Percentiles rank a stretch among this genome's conserved stretches.
These are phyloP conservation scores for Neofusicoccum cordaticola DNA, from an alignment of 2,329 filamentous ascomycete species.

Conservation along the genomic window DNA sequence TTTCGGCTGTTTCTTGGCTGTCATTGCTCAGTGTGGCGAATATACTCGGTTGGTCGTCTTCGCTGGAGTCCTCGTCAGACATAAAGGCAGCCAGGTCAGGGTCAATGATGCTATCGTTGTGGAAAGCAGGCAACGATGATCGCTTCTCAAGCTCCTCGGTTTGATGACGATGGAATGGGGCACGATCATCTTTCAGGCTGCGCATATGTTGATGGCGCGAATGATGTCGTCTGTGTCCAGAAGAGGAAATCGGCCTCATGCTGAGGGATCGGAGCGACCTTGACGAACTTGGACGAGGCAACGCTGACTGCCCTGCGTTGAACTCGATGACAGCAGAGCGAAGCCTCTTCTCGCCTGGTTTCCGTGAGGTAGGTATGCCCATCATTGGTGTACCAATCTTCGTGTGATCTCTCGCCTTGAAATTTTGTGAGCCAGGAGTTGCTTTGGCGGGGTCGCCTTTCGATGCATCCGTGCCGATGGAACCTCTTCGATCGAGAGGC, in stretches of 20 bases:
- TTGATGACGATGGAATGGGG: slow-evolving; percentile 78
- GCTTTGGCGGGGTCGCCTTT: slow-evolving; percentile 5
- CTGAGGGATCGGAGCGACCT: slow-evolving; percentile 75
- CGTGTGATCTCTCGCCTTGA: slow-evolving; percentile 34
- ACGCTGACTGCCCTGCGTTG: slow-evolving; percentile 65
- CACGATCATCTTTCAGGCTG: slow-evolving; percentile 79
- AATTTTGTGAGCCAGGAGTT: background rate
- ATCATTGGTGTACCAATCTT: slow-evolving; percentile 58
- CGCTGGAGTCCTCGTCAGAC: slow-evolving; percentile 90
- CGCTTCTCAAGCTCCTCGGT: slow-evolving; percentile 65
- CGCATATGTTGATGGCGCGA: slow-evolving; percentile 83
- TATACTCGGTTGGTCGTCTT: slow-evolving; percentile 86
- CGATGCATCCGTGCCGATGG: slow-evolving; percentile 25
- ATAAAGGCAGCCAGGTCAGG: slow-evolving; percentile 93
- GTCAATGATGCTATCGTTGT: slow-evolving; percentile 98
- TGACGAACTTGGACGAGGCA: slow-evolving; percentile 90
- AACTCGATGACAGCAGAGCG: slow-evolving; percentile 88
- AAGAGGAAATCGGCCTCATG: slow-evolving; percentile 71
- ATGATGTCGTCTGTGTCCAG: slow-evolving; percentile 77
- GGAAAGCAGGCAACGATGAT: slow-evolving; percentile 79
- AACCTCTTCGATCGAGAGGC: slow-evolving; percentile 6
- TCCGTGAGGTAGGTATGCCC: slow-evolving; percentile 63
- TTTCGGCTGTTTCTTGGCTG: slow-evolving; percentile 62
- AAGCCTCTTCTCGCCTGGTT: slow-evolving; percentile 71
- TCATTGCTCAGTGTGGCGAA: slow-evolving; percentile 70